Conservation (phyloP, 2,329 filamentous ascomycete genomes). For the Leptographium procerum region DNA sequence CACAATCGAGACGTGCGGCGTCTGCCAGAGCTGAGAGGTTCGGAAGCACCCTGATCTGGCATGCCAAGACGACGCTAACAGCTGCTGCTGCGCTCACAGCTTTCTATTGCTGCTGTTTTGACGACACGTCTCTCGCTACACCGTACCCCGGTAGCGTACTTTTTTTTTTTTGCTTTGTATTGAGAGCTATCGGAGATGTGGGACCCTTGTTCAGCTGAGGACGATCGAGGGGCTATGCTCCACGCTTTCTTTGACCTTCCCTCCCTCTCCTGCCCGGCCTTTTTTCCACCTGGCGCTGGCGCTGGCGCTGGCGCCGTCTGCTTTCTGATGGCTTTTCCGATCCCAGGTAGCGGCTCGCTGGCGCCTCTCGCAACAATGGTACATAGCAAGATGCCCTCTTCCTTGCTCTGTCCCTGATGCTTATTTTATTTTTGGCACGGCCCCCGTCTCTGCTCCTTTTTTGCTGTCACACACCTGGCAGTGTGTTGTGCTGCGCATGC, state of each 20-base stretch:
- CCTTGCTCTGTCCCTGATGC: background rate
- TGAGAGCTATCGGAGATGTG: background rate
- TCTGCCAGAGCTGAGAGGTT: no score
- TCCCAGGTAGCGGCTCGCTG: background rate
- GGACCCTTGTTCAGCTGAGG: constrained; percentile 3
- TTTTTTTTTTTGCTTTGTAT: no score
- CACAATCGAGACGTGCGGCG: no score
- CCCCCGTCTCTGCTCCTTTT: background rate
- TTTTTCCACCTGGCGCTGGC: background rate
- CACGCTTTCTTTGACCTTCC: background rate
- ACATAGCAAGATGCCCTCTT: no score
- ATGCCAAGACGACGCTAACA: background rate
- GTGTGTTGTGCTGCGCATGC: background rate
- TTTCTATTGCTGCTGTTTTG: background rate
- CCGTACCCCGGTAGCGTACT: no score
- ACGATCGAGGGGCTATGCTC: background rate
- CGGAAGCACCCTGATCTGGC: background rate
- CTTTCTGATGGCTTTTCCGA: background rate
- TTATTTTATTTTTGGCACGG: background rate
- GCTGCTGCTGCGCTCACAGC: background rate
- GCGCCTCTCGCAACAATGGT: background rate
- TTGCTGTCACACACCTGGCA: background rate
- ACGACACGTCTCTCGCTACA: background rate
- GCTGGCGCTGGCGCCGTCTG: background rate
- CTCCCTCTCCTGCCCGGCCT: background rate